Conservation (phyloP, 1,284 basidiomycete species). For the Trichosporon sp. region DNA sequence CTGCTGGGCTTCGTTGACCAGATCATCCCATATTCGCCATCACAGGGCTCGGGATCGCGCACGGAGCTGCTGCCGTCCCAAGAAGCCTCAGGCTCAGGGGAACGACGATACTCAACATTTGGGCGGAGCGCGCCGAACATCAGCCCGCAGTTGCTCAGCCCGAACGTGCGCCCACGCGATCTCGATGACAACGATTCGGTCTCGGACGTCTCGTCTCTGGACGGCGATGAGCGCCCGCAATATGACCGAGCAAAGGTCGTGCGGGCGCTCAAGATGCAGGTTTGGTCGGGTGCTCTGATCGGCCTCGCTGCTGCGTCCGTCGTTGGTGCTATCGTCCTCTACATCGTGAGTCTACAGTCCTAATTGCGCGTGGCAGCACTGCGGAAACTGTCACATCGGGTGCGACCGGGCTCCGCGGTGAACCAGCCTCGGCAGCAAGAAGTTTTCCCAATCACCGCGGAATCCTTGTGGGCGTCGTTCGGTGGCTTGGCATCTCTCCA, state of each 20-base stretch:
- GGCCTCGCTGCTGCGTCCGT: conserved; percentile 67
- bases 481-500: too few species aligned
- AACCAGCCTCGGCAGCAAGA: too few species aligned
- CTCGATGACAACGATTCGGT: conserved; percentile 10
- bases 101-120: conserved; percentile 13
- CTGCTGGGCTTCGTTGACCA: conserved; percentile 78
- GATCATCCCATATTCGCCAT: conserved; percentile 48
- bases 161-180: conserved; percentile 7
- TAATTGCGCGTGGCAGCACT: not conserved
- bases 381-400: not conserved
- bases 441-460: too few species aligned
- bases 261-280: conserved; percentile 51
- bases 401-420: not conserved
- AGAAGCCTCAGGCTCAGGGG: not conserved
- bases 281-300: conserved; percentile 63
- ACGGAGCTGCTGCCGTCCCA: conserved; percentile 6
- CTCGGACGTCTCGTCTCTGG: not conserved
- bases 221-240: not conserved
- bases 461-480: too few species aligned
- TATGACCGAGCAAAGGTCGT: conserved; percentile 17
- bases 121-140: conserved; percentile 6
- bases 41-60: not conserved
- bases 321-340: conserved; percentile 53
- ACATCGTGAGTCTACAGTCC: conserved; percentile 36
- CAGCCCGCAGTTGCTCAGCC: conserved; percentile 16